These are phyloP conservation scores for Schoenoplectus triqueter DNA, from an alignment of 202 grass and related monocot genomes.

Conservation along the genomic window DNA sequence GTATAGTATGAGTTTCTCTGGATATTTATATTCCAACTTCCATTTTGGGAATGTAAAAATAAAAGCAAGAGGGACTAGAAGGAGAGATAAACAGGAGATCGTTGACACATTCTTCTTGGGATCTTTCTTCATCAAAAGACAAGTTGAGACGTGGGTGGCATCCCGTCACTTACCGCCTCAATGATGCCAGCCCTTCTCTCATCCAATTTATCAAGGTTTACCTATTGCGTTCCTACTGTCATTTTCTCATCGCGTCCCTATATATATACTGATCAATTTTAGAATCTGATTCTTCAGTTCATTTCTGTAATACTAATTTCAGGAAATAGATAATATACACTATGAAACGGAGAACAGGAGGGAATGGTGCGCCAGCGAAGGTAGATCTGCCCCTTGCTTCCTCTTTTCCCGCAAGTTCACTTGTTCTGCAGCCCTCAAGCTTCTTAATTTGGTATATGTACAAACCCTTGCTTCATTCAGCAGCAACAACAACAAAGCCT, in stretches of 20 bases:
- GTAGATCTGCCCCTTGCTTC: conserved; percentile 80
- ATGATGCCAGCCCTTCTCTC: conserved; percentile 74
- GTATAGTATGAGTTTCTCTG: neutral
- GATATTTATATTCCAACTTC: conserved; percentile 24
- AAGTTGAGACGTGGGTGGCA: conserved; percentile 87
- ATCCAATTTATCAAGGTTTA: conserved; percentile 83
- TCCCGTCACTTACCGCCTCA: conserved; percentile 90
- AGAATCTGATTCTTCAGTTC: conserved; percentile 26
- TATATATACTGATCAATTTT: neutral
- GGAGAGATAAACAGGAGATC: conserved; percentile 86
- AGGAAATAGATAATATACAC: conserved; percentile 95
- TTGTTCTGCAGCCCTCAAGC: conserved; percentile 72
- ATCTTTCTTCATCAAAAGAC: conserved; percentile 91
- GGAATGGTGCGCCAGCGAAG: conserved; percentile 89
- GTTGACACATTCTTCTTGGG: conserved; percentile 84
- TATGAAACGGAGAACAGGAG: conserved; percentile 95
- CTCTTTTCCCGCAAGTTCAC: conserved; percentile 98
- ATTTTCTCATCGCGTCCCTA: conserved; percentile 18
- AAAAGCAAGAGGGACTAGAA: conserved; percentile 89
- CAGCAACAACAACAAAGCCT: too few relatives aligned
- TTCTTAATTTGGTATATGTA: conserved; percentile 68
- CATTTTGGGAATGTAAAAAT: conserved; percentile 36
- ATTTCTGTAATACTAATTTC: conserved; percentile 41
- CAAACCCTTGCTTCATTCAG: neutral
- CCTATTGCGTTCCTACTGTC: conserved; percentile 19